Base-by-base conservation (phyloP, 2,329 filamentous ascomycete genomes). In the Xenosphaeropsis pyriputrescens region DNA sequence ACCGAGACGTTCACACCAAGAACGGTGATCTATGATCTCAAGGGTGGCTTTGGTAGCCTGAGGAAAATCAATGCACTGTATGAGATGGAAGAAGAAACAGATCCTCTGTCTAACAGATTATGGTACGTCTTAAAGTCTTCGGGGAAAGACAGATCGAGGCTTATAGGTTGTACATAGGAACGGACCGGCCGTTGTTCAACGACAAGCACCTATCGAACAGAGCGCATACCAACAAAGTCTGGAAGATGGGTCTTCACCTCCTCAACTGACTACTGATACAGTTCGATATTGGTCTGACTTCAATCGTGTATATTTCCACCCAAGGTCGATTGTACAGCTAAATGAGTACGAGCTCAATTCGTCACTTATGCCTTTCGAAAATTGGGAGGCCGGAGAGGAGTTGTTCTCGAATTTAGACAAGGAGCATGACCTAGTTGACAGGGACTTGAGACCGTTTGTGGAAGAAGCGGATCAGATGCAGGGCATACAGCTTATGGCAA, bases 271-370 rank as follows among this genome's bases (percentile, higher is more conserved):
- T 1, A 67, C 75, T 1, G 71, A 76, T 6, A 71, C 73, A 9
- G 82, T 96, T n/a, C 75, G 85, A 38, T 96, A 91, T 61, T 98
- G 91, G 89, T 93, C 86, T 22, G 91, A 98, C 58, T 96, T 86
- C 59, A 93, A 85, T 48, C 75, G 85, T 18, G 72, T 91, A n/a
- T 98, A 77, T 59, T 95, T 83, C 55, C 88, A 96, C 54, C 91
- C 91, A 7, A 75, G 74, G 39, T 94, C 86, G 11, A 73, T 94
- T 38, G 68, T 93, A 8, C 88, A 93, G 54, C 65, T 96, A 12
- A 82, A 82, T 53, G 85, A 95, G 51, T 93, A 84, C 52, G 85
- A 93, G 54, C 65, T 93, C 29, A 78, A 83, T 53, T 89, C 85
- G 3, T 68, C 72, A 33, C 64, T 89, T 18, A 79, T 79, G 68